Percentiles rank a stretch among this genome's conserved stretches.
Evolutionary conservation across 306 rosid genomes (phyloP).

Genomic region (Cucumis cinereus): DNA sequence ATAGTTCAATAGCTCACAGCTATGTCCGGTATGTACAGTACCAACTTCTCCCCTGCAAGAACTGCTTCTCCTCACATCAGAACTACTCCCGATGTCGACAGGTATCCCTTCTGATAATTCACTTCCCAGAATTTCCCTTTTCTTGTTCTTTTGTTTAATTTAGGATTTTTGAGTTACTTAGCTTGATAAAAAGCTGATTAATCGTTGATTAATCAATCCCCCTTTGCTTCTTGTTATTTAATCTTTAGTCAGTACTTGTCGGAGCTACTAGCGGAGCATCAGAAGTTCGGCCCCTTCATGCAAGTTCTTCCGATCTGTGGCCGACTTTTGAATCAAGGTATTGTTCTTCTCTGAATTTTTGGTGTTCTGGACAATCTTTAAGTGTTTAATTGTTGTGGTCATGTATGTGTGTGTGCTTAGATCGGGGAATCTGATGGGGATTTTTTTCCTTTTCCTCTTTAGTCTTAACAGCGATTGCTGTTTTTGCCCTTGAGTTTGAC

Average conservation of each 20-base stretch:
- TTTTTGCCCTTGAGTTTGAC: not conserved
- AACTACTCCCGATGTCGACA: constrained; percentile 67
- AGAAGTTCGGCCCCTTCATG: constrained; percentile 87
- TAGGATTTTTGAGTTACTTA: not conserved
- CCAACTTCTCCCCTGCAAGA: constrained; percentile 93
- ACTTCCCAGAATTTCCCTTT: not conserved
- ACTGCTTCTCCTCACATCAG: constrained; percentile 97
- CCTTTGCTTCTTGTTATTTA: constrained; percentile 23
- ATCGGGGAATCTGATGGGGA: not conserved
- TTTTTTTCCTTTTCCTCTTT: not conserved
- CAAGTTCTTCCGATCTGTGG: constrained; percentile 85
- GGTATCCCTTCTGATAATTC: constrained; percentile 21
- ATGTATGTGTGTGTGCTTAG: not conserved
- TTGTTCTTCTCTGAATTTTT: not conserved
- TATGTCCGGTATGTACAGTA: constrained; percentile 91
- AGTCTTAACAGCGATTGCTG: not conserved
- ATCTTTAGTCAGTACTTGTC: constrained; percentile 69
- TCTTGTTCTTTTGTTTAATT: not conserved
- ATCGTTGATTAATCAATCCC: not conserved
- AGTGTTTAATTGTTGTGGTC: not conserved
- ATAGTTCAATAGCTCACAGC: constrained; percentile 6
- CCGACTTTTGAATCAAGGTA: constrained; percentile 89
- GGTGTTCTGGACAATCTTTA: not conserved
- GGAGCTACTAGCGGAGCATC: constrained; percentile 84
- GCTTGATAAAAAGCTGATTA: not conserved